Conservation (phyloP, 2,329 filamentous ascomycete species). For the Orbilia oligospora region DNA sequence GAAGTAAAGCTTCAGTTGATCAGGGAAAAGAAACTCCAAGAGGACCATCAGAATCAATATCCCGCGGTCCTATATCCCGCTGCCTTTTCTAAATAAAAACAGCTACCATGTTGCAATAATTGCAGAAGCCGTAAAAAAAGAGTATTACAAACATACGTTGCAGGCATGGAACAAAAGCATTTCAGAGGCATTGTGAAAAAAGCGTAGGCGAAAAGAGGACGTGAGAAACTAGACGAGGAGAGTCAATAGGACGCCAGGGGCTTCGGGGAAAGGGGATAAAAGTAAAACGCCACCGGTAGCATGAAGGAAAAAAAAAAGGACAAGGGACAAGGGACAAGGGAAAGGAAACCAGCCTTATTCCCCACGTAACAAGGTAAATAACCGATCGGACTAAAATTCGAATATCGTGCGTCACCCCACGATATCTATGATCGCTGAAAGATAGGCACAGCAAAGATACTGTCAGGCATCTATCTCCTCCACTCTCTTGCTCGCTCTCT, state of each 20-base stretch:
- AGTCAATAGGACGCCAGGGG: constrained; percentile 2
- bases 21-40: not conserved
- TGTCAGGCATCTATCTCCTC: constrained; percentile 27
- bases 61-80: constrained; percentile 2
- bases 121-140: not conserved
- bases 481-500: constrained; percentile 60
- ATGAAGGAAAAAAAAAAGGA: not conserved
- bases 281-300: constrained; percentile 20
- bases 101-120: not conserved
- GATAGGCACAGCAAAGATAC: not conserved
- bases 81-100: constrained; percentile 8
- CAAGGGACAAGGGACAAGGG: not conserved
- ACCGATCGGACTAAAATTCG: not conserved
- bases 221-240: not conserved
- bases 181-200: constrained; percentile 4
- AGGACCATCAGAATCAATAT: not conserved
- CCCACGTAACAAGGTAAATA: not conserved
- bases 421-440: not conserved
- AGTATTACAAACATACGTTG: constrained; percentile 5
- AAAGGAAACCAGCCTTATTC: constrained; percentile 21
- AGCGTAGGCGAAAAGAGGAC: not conserved
- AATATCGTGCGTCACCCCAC: not conserved
- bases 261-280: not conserved
- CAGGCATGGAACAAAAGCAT: not conserved
- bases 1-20: not conserved